Conservation (phyloP, 2,329 filamentous ascomycete genomes). For the Lecanosticta acicola region DNA sequence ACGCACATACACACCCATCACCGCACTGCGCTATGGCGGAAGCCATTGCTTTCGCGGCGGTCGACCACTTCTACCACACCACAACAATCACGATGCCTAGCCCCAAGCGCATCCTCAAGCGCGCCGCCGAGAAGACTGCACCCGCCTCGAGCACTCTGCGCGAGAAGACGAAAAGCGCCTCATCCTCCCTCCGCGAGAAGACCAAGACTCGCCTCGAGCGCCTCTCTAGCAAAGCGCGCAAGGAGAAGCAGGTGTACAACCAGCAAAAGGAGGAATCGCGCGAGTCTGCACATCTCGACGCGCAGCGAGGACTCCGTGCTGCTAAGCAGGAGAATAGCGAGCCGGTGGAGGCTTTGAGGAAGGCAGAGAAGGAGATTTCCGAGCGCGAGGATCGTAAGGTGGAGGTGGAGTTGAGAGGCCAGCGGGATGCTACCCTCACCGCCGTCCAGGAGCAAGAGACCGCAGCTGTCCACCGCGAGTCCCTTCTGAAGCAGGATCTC, state of each 20-base stretch:
- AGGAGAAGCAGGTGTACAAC: background rate
- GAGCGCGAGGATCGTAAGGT: too few species aligned
- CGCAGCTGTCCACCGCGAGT: too few species aligned
- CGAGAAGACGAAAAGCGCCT: too few species aligned
- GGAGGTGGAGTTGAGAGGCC: too few species aligned
- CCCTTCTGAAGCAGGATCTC: too few species aligned
- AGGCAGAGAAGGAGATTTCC: too few species aligned
- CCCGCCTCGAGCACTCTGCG: too few species aligned
- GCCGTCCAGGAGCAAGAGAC: too few species aligned
- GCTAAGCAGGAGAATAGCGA: background rate
- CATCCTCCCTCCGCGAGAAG: too few species aligned
- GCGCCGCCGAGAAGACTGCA: background rate
- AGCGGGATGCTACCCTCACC: too few species aligned
- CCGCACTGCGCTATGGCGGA: background rate
- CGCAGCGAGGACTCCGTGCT: too few species aligned
- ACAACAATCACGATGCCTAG: background rate
- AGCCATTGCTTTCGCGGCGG: background rate
- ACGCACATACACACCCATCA: background rate
- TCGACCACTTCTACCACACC: background rate
- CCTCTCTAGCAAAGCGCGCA: background rate
- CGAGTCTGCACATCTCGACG: background rate
- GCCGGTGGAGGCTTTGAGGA: too few species aligned
- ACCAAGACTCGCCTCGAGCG: background rate
- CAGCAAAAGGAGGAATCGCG: background rate
- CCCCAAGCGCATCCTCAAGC: background rate